phyloP scores from a whole-genome alignment of 2,329 filamentous ascomycete genomes.

The Arthroderma sp. region DNA sequence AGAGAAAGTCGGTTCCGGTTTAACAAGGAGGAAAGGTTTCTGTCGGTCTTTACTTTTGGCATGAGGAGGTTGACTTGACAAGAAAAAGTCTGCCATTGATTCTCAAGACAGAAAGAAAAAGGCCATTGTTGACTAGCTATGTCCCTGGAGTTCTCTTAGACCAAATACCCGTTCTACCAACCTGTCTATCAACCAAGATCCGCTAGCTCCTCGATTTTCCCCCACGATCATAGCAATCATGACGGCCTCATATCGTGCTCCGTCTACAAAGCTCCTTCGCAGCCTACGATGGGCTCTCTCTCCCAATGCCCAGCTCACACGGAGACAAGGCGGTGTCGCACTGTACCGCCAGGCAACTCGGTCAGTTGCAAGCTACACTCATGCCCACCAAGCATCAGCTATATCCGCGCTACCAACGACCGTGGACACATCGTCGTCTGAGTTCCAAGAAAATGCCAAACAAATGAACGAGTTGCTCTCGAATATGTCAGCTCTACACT shows the following conservation, averaged over 20 bases:
- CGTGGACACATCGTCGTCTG: slow-evolving; percentile 62
- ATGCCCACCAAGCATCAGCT: slow-evolving; percentile 66
- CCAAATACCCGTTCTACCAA: no score
- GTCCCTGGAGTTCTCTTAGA: no score
- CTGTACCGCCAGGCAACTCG: slow-evolving; percentile 7
- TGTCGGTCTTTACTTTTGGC: no score
- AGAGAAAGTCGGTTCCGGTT: no score
- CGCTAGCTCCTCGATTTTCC: neutral
- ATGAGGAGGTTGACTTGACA: no score
- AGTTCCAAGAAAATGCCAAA: slow-evolving; percentile 67
- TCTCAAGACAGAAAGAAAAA: no score
- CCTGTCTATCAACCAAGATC: no score
- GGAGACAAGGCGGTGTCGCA: slow-evolving; percentile 1
- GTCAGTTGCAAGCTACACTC: slow-evolving; percentile 59
- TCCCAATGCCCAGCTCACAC: slow-evolving; percentile 11
- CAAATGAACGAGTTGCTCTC: slow-evolving; percentile 64
- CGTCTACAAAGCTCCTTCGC: slow-evolving; percentile 26
- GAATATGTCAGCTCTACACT: slow-evolving; percentile 56
- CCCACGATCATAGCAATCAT: slow-evolving; percentile 2
- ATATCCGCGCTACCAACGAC: slow-evolving; percentile 66
- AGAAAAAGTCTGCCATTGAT: no score
- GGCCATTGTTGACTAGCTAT: no score
- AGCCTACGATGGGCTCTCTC: slow-evolving; percentile 21
- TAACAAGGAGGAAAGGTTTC: no score
- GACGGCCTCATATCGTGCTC: slow-evolving; percentile 21